phyloP scores from a whole-genome alignment of 805 yeast species.

The Kodamaea neixiangensis region DNA sequence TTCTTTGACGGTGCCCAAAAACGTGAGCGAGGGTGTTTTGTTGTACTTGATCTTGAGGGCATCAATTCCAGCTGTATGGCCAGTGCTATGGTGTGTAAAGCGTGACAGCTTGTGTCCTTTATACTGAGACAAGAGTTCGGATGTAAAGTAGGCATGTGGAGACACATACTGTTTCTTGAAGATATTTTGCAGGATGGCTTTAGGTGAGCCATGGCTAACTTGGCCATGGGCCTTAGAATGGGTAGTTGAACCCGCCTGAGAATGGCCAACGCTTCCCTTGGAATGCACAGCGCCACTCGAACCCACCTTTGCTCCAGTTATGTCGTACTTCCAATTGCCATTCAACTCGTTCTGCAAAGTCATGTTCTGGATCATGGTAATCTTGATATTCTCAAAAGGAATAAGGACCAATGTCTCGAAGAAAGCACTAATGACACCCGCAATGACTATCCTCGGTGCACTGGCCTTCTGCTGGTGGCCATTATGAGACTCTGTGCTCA shows the following conservation, averaged over 20 bases:
- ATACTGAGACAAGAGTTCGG: conserved; percentile 33
- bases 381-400: conserved; percentile 88
- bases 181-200: conserved; percentile 13
- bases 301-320: conserved; percentile 1
- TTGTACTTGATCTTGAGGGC: conserved; percentile 38
- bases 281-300: not conserved
- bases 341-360: conserved; percentile 29
- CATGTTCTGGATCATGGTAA: conserved; percentile 75
- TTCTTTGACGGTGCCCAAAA: conserved; percentile 56
- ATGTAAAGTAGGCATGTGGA: conserved; percentile 44
- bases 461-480: conserved; percentile 48
- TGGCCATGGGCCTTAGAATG: not conserved
- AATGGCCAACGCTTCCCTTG: not conserved
- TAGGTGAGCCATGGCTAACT: not conserved
- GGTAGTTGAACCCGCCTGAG: no score
- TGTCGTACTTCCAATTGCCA: conserved; percentile 8
- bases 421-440: conserved; percentile 82
- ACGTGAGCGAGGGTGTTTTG: conserved; percentile 54
- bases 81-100: conserved; percentile 19
- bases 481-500: conserved; percentile 47
- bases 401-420: conserved; percentile 80
- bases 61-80: conserved; percentile 18
- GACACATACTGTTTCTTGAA: conserved; percentile 39
- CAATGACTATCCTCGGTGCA: conserved; percentile 80
- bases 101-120: conserved; percentile 23